These are phyloP conservation scores for Trichoderma simmonsii DNA, from an alignment of 2,329 filamentous ascomycete genomes.

Conservation along the genomic window DNA sequence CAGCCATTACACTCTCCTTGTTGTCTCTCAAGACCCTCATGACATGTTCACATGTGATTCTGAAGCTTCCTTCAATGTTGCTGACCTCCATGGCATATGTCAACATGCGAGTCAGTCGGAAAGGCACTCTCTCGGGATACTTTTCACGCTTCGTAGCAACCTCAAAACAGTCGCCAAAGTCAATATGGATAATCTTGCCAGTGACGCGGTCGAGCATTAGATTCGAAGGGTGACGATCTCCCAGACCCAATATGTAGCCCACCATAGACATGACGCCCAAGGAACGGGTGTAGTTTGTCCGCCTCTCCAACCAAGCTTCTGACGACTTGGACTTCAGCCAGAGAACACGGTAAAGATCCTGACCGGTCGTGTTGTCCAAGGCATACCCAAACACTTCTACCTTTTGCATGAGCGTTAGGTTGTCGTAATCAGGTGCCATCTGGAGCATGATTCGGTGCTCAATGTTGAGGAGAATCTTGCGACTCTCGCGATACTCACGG, in stretches of 20 bases:
- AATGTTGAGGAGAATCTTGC: constrained; percentile 97
- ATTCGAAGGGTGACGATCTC: constrained; percentile 96
- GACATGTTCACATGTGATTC: constrained; percentile 96
- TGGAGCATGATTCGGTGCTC: constrained; percentile 99
- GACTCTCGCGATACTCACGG: constrained; percentile 92
- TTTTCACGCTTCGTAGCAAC: constrained; percentile 99
- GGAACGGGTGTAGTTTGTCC: constrained; percentile 98
- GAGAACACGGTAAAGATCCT: constrained; percentile 94
- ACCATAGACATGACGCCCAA: constrained; percentile 99
- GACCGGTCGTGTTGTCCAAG: constrained; percentile 97
- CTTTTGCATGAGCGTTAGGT: constrained; percentile 98
- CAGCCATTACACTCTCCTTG: constrained; percentile 97
- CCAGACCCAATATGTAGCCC: constrained; percentile 96
- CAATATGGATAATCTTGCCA: constrained; percentile 96
- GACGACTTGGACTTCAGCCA: constrained; percentile 99
- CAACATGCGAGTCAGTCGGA: constrained; percentile 96
- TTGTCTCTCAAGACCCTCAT: constrained; percentile 97
- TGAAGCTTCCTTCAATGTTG: constrained; percentile 98
- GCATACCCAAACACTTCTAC: constrained; percentile 99
- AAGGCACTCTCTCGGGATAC: constrained; percentile 94
- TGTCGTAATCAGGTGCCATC: constrained; percentile 99
- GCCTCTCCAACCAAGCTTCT: constrained; percentile 93
- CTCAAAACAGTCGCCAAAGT: constrained; percentile 99
- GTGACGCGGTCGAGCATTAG: constrained; percentile 95
- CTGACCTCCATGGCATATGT: constrained; percentile 99